These are phyloP conservation scores for Arabidopsis thaliana DNA, from an alignment of 345 rosid species.

Conservation along the genomic window TAIR10.1 NC_003075.7:16204501-16205000, in stretches of 20 bases:
- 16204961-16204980: conserved; percentile 85
- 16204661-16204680: conserved; percentile 26
- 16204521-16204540: neutral
- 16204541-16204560: neutral
- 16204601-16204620: conserved; percentile 45
- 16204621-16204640: conserved; percentile 32
- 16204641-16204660: conserved; percentile 10
- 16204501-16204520: neutral
- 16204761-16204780: neutral
- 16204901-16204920: conserved; percentile 58
- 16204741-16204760: neutral
- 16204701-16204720: conserved; percentile 41
- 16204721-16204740: neutral
- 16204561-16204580: neutral
- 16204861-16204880: conserved; percentile 63
- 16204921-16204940: conserved; percentile 51
- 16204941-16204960: conserved; percentile 55
- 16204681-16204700: conserved; percentile 37
- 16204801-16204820: conserved; percentile 72
- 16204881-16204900: conserved; percentile 87
- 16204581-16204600: conserved; percentile 42
- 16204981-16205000: conserved; percentile 44
- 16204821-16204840: conserved; percentile 79
- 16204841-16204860: conserved; percentile 51
- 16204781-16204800: conserved; percentile 62